Conservation (phyloP, 2,329 filamentous ascomycete genomes). For the Diaporthe sp. region DNA sequence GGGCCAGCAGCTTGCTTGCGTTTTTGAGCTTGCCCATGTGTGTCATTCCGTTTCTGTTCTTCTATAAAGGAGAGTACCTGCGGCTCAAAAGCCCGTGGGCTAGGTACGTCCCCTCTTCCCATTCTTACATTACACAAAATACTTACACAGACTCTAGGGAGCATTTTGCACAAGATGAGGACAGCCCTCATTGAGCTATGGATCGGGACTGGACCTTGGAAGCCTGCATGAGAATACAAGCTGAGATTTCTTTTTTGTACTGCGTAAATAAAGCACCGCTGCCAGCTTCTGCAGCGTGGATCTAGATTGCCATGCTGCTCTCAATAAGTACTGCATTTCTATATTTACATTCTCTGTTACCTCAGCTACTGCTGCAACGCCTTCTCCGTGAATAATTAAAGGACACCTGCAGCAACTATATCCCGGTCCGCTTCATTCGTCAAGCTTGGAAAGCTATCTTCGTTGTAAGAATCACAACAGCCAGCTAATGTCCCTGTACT, state of each 20-base stretch:
- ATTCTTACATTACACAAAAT: neutral
- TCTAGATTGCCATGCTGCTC: neutral
- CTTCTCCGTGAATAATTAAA: no score
- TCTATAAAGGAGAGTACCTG: constrained; percentile 57
- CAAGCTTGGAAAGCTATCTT: no score
- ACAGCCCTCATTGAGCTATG: constrained; percentile 17
- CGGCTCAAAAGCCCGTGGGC: constrained; percentile 49
- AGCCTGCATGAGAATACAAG: neutral
- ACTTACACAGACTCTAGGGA: neutral
- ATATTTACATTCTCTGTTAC: neutral
- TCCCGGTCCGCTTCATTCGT: no score
- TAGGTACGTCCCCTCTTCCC: neutral
- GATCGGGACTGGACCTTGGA: neutral
- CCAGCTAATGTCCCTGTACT: no score
- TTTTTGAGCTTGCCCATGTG: constrained; percentile 59
- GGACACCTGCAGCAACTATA: no score
- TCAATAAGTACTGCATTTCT: no score
- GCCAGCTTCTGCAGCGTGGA: neutral
- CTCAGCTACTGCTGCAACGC: neutral
- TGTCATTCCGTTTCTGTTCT: constrained; percentile 65
- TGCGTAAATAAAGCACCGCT: neutral
- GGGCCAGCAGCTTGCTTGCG: constrained; percentile 59
- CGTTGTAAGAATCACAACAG: no score
- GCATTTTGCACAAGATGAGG: constrained; percentile 30
- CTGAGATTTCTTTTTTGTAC: neutral